Evolutionary conservation across 1,139 yeast genomes (phyloP).

Genomic region (Candida sp.): DNA sequence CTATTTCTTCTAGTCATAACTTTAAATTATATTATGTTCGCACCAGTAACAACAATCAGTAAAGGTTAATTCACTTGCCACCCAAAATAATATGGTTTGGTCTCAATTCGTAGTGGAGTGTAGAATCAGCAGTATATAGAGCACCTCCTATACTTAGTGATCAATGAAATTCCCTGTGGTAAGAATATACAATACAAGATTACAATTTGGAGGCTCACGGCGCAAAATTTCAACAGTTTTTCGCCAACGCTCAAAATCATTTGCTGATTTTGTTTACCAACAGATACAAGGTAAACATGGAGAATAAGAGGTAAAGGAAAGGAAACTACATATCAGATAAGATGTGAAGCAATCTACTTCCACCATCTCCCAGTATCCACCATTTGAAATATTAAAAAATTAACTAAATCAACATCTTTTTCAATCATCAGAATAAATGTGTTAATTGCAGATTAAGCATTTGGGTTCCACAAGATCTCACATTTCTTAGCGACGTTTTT

Average conservation of each 20-base stretch:
- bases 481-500: slow-evolving; percentile 6
- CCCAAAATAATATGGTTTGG: not conserved
- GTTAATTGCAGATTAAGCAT: not conserved
- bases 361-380: too few relatives aligned
- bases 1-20: slow-evolving; percentile 11
- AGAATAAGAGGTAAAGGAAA: not conserved
- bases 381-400: too few relatives aligned
- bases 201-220: not conserved
- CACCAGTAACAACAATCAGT: slow-evolving; percentile 1
- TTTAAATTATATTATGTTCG: slow-evolving; percentile 1
- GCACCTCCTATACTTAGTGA: not conserved
- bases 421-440: too few relatives aligned
- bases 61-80: not conserved
- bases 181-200: not conserved
- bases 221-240: not conserved
- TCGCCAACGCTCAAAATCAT: not conserved
- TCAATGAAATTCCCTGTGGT: not conserved
- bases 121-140: not conserved
- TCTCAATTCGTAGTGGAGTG: not conserved
- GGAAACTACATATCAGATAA: too few relatives aligned
- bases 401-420: too few relatives aligned
- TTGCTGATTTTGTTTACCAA: not conserved
- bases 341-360: too few relatives aligned
- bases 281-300: not conserved
- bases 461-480: slow-evolving; percentile 1